Evolutionary conservation across 2,329 filamentous ascomycete genomes (phyloP), one percentile per base, ranked within the genome.

Genomic region (Bipolaris victoriae): DNA sequence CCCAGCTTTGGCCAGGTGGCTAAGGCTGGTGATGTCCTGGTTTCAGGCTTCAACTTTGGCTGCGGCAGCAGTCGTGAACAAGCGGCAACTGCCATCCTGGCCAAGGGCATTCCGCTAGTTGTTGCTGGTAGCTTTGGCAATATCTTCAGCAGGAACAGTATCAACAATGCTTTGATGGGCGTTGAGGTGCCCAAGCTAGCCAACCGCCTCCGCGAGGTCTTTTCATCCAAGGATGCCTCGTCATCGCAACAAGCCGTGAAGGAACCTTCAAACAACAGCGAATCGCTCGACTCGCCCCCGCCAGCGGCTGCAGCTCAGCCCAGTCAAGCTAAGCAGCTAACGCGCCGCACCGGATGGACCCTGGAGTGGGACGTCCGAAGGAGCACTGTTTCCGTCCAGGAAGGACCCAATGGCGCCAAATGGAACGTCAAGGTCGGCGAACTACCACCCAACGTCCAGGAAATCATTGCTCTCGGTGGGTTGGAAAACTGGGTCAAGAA

Each of bases 1-100:
- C 78, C 84, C 0, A 74, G 81, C 0, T 97, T 97, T 73, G 76
- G 82, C 9, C 75, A 78, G 1, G 81, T 88, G 35, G 88, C 90
- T 44, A 84, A 84, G 62, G 72, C 85, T 0, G 87, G 86, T 47
- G 93, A 98, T 68, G 91, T 97, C 52, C 84, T 97, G 1, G 92
- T 97, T 0, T 79, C 88, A 0, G 92, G 92, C 31, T 95, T 88
- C 81, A 96, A 96, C 80, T 97, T 97, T 71, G 94, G 94, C 46
- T 92, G 88, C 64, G 92, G 92, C 16, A 86, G 82, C 55, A 92
- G 88, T 1, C 82, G 93, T 52, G 93, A 97, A 76, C 91, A 97
- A 76, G 92, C 92, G 5, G 93, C 93, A 0, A 97, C 94, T 0
- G 89, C 92, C 0, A 89, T 96, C 53, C 81, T 96, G 1, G 91